phyloP scores from a whole-genome alignment of 257 asterid species.

The Henckelia pumila region DNA sequence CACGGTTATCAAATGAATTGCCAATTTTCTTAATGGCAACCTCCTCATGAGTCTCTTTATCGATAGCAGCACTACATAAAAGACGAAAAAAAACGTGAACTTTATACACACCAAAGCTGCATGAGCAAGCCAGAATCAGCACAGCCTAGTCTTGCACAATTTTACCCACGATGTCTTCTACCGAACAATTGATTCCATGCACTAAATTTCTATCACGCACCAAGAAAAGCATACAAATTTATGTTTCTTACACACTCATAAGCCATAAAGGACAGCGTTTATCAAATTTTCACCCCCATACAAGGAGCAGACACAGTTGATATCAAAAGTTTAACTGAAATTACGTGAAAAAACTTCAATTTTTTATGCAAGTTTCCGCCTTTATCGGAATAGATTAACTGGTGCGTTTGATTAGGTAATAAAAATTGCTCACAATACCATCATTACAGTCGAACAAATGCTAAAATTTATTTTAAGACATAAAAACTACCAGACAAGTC shows the following conservation, averaged over 20 bases:
- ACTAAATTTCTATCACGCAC: conserved; percentile 5
- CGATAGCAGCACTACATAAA: conserved; percentile 63
- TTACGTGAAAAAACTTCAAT: too few relatives aligned
- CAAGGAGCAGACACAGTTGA: too few relatives aligned
- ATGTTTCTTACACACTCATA: background rate
- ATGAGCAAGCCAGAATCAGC: background rate
- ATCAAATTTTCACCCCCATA: too few relatives aligned
- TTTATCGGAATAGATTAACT: too few relatives aligned
- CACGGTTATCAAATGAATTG: conserved; percentile 66
- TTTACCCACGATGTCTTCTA: too few relatives aligned
- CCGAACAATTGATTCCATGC: background rate
- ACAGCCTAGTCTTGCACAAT: conserved; percentile 3
- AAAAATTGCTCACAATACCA: background rate
- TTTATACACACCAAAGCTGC: background rate
- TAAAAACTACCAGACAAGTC: conserved; percentile 70
- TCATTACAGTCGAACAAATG: background rate
- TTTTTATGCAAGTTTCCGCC: too few relatives aligned
- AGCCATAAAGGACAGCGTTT: too few relatives aligned
- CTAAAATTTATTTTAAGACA: background rate
- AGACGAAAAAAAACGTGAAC: background rate
- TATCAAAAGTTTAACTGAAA: too few relatives aligned
- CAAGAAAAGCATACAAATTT: background rate
- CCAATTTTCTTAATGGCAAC: conserved; percentile 86
- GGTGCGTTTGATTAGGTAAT: too few relatives aligned
- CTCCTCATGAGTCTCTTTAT: conserved; percentile 70